These are phyloP conservation scores for Apiospora hydei DNA, from an alignment of 2,329 filamentous ascomycete species.

Conservation along the genomic window DNA sequence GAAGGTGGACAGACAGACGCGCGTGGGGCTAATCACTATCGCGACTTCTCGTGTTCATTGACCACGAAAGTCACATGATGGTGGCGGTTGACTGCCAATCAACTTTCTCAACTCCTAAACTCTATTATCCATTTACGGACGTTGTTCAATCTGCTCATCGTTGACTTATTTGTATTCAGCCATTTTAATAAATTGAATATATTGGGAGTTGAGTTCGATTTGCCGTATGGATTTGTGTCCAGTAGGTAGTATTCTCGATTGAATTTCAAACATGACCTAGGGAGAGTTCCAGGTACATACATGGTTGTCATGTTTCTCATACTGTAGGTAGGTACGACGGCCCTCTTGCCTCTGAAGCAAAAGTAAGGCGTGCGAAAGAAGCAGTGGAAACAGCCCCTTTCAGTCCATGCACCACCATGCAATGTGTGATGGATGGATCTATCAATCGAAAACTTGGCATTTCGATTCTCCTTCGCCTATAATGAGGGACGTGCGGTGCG, in stretches of 20 bases:
- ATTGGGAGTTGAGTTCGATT: neutral
- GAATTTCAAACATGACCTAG: neutral
- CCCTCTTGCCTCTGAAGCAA: neutral
- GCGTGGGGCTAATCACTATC: conserved; percentile 15
- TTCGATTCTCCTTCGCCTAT: conserved; percentile 5
- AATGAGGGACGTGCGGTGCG: conserved; percentile 7
- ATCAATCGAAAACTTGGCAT: conserved; percentile 6
- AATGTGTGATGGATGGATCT: neutral
- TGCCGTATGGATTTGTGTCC: too few species aligned
- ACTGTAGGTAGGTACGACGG: neutral
- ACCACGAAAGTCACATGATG: conserved; percentile 16
- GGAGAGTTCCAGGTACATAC: neutral
- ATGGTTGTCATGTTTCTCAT: neutral
- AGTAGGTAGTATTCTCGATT: neutral
- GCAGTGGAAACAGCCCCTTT: conserved; percentile 16
- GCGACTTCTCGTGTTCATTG: conserved; percentile 20
- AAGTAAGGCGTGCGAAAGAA: conserved; percentile 1
- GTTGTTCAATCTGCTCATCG: too few species aligned
- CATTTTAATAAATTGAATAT: too few species aligned
- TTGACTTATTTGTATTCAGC: neutral
- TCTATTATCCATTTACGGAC: neutral
- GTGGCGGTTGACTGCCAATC: neutral
- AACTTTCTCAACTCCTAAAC: neutral
- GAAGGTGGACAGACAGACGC: neutral
- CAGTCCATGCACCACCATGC: neutral